Percentiles rank a stretch among this genome's conserved stretches.
These are phyloP conservation scores for Thelephora aurantiotincta DNA, from an alignment of 768 basidiomycete species.

Conservation along the genomic window DNA sequence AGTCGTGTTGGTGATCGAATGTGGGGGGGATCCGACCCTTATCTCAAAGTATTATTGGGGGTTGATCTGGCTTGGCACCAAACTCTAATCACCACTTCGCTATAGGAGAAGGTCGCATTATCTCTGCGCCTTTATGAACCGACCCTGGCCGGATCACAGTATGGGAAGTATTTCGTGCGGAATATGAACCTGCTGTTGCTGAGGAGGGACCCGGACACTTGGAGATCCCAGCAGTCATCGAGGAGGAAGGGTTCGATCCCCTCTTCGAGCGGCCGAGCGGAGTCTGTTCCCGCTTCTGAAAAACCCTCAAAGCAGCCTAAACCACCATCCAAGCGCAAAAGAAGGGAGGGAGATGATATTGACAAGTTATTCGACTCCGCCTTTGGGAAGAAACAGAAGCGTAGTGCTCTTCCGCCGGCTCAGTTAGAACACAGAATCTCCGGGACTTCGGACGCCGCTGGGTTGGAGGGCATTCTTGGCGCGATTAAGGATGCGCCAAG, in stretches of 20 bases:
- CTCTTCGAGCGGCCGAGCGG: background rate
- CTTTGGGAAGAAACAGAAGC: constrained; percentile 46
- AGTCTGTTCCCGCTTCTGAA: background rate
- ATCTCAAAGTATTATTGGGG: constrained; percentile 61
- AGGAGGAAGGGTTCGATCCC: constrained; percentile 11
- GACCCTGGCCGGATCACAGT: constrained; percentile 60
- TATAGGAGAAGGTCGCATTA: constrained; percentile 82
- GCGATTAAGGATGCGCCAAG: constrained; percentile 47
- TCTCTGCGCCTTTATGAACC: constrained; percentile 63
- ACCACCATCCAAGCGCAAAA: constrained; percentile 28
- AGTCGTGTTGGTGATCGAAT: constrained; percentile 84
- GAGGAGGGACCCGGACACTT: constrained; percentile 68
- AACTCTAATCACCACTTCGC: background rate
- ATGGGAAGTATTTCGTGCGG: constrained; percentile 77
- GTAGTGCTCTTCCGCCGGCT: constrained; percentile 24
- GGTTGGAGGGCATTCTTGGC: constrained; percentile 35
- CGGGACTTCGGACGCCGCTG: constrained; percentile 1
- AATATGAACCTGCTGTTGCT: constrained; percentile 69
- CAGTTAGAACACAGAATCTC: constrained; percentile 7
- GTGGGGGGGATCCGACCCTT: constrained; percentile 86
- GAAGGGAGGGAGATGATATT: constrained; percentile 46
- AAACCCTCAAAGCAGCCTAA: constrained; percentile 11
- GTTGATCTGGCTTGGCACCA: background rate
- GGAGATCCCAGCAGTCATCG: constrained; percentile 52
- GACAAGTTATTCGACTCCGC: constrained; percentile 52